Evolutionary conservation across 2,329 filamentous ascomycete species (phyloP).

Genomic region (Monosporascus sp.): DNA sequence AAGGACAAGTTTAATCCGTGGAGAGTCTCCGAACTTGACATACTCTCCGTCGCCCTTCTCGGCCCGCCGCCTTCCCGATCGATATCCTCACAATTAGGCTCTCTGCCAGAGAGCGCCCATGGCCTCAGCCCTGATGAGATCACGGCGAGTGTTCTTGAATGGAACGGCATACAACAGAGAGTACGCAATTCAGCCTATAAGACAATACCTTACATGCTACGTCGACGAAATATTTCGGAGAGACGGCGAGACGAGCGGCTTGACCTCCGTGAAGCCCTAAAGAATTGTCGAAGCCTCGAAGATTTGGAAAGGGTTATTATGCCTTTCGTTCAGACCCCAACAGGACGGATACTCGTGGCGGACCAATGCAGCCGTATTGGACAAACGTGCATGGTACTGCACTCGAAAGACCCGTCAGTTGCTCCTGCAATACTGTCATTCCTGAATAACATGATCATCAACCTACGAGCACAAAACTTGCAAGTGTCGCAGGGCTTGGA

Average conservation of each 20-base stretch:
- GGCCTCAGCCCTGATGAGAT: neutral
- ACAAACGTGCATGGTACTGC: neutral
- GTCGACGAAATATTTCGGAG: slow-evolving; percentile 10
- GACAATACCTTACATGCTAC: slow-evolving; percentile 22
- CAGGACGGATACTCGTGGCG: slow-evolving; percentile 12
- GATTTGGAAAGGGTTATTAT: slow-evolving; percentile 21
- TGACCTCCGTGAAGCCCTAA: slow-evolving; percentile 8
- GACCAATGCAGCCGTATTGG: slow-evolving; percentile 2
- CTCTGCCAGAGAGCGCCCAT: neutral
- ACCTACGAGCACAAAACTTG: slow-evolving; percentile 12
- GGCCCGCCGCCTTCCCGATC: neutral
- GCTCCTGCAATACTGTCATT: slow-evolving; percentile 25
- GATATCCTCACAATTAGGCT: neutral
- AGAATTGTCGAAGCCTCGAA: slow-evolving; percentile 3
- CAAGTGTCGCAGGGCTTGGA: slow-evolving; percentile 14
- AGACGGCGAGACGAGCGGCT: neutral
- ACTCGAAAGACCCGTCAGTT: slow-evolving; percentile 10
- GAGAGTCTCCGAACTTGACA: slow-evolving; percentile 37
- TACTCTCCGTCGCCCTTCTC: slow-evolving; percentile 34
- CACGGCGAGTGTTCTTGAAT: slow-evolving; percentile 8
- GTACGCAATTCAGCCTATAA: slow-evolving; percentile 9
- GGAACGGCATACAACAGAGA: slow-evolving; percentile 22
- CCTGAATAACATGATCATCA: slow-evolving; percentile 35
- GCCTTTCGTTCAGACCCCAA: slow-evolving; percentile 9
- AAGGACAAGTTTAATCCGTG: slow-evolving; percentile 23